A percentile compares a stretch with the other conserved stretches of the same genome.
Evolutionary conservation across 306 rosid genomes (phyloP).

Genomic region (Pyrus betulifolia): DNA sequence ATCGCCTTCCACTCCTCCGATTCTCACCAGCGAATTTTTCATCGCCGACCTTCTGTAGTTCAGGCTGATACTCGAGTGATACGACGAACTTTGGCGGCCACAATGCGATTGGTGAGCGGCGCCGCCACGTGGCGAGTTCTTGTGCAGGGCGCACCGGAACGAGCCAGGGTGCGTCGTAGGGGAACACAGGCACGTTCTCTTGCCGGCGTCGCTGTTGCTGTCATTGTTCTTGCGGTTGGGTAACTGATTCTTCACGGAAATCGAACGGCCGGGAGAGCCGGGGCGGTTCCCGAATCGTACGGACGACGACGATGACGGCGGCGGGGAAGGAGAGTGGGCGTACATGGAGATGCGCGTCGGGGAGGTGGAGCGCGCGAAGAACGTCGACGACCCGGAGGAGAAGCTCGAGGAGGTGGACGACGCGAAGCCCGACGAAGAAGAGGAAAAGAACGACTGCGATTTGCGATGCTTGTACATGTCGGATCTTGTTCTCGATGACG

Average conservation of each 20-base stretch:
- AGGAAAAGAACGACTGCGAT: background rate
- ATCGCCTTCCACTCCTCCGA: constrained; percentile 59
- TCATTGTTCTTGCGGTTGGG: no score
- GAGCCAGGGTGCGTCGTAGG: constrained; percentile 73
- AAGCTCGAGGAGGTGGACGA: constrained; percentile 37
- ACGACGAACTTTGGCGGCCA: constrained; percentile 1
- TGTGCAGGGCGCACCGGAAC: constrained; percentile 63
- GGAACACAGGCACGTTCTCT: constrained; percentile 49
- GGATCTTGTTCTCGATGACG: background rate
- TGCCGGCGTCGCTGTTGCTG: background rate
- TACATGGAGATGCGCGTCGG: constrained; percentile 11
- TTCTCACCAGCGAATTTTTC: constrained; percentile 59
- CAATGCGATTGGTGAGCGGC: background rate
- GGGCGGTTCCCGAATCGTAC: constrained; percentile 20
- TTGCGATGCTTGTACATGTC: background rate
- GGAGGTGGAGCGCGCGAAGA: constrained; percentile 24
- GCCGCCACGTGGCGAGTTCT: background rate
- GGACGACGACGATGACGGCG: constrained; percentile 2
- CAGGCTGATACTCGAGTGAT: constrained; percentile 18
- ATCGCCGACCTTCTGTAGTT: constrained; percentile 54
- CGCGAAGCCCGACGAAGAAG: constrained; percentile 37
- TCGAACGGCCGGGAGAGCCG: constrained; percentile 32
- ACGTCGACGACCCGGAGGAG: constrained; percentile 21
- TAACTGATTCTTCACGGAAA: constrained; percentile 15
- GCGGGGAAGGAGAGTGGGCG: background rate